Evolutionary conservation across 352 stramenopile species (phyloP).

Genomic region (Phytophthora meadii): DNA sequence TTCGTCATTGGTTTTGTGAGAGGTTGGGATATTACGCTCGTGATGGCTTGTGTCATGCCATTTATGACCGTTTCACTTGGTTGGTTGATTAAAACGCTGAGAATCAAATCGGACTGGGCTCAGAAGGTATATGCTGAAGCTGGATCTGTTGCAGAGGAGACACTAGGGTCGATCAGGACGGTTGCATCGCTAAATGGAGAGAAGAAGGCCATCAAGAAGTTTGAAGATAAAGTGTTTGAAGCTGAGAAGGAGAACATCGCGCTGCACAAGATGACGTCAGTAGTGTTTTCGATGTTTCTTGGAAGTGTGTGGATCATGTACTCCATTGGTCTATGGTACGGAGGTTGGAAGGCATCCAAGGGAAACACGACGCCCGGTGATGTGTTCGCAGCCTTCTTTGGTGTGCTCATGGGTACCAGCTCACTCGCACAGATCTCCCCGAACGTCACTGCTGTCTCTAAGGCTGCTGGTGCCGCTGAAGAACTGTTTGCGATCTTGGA

Average conservation of each 20-base stretch:
- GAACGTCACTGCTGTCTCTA: conserved; percentile 54
- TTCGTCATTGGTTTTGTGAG: conserved; percentile 48
- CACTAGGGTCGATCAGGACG: conserved; percentile 46
- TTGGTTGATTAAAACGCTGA: conserved; percentile 47
- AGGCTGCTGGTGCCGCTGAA: conserved; percentile 51
- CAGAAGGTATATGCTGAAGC: conserved; percentile 52
- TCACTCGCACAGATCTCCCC: conserved; percentile 60
- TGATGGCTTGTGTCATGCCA: conserved; percentile 49
- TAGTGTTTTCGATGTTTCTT: conserved; percentile 46
- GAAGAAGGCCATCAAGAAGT: conserved; percentile 43
- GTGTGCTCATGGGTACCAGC: conserved; percentile 52
- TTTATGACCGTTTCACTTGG: conserved; percentile 39
- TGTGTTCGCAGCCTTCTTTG: conserved; percentile 61
- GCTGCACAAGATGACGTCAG: conserved; percentile 42
- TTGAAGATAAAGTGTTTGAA: conserved; percentile 29
- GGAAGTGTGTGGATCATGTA: conserved; percentile 54
- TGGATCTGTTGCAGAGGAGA: conserved; percentile 55
- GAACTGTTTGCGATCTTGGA: conserved; percentile 64
- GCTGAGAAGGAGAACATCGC: conserved; percentile 48
- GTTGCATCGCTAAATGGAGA: conserved; percentile 48
- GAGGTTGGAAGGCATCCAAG: conserved; percentile 42
- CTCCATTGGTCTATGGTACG: conserved; percentile 58
- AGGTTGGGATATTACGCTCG: conserved; percentile 52
- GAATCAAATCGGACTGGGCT: conserved; percentile 30
- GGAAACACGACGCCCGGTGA: conserved; percentile 39